These are phyloP conservation scores for Gomphus sp. DNA, from an alignment of 1,284 basidiomycete species.

Conservation along the genomic window DNA sequence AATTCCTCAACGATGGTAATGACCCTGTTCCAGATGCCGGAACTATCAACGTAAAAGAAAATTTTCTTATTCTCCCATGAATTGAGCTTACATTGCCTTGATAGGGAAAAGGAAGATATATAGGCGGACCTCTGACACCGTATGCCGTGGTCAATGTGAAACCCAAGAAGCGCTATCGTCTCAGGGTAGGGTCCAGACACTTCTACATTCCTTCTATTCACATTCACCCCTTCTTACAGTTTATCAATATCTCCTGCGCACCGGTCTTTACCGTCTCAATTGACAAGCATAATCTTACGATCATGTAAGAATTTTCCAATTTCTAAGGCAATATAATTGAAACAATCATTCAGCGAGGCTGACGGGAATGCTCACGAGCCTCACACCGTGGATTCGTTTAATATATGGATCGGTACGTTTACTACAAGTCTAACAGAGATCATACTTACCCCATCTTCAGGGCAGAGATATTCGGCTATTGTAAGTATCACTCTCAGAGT, in stretches of 20 bases:
- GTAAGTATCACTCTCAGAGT: conserved; percentile 18
- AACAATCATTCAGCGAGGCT: background rate
- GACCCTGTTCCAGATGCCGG: conserved; percentile 1
- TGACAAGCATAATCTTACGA: conserved; percentile 14
- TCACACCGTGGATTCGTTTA: conserved; percentile 29
- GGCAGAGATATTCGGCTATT: conserved; percentile 45
- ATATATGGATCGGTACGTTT: conserved; percentile 23
- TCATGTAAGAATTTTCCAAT: background rate
- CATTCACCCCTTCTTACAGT: conserved; percentile 17
- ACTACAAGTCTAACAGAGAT: background rate
- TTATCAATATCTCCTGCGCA: conserved; percentile 31
- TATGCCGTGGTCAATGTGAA: background rate
- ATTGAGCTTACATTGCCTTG: conserved; percentile 25
- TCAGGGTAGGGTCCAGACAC: background rate
- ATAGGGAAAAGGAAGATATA: background rate
- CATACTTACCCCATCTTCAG: conserved; percentile 22
- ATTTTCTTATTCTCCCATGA: conserved; percentile 24
- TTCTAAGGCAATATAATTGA: background rate
- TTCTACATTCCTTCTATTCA: background rate
- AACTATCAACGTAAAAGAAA: background rate
- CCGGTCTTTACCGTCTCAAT: conserved; percentile 18
- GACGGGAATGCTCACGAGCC: conserved; percentile 17
- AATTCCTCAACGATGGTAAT: background rate
- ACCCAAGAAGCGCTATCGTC: background rate
- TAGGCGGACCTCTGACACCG: background rate